phyloP scores from a whole-genome alignment of 331 rosid genomes.

The Stylosanthes scabra region DNA sequence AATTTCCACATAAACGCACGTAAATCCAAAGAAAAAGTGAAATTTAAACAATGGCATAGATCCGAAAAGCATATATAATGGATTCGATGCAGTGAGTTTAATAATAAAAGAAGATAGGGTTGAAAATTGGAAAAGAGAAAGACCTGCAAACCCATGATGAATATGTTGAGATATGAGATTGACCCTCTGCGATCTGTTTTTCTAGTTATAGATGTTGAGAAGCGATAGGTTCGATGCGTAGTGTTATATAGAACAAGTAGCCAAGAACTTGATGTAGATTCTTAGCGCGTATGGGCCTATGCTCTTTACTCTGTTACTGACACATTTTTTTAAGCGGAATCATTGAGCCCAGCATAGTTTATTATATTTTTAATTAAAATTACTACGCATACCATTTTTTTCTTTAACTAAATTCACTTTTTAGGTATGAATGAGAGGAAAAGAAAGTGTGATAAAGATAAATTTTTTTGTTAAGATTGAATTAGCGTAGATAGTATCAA shows the following conservation, averaged over 20 bases:
- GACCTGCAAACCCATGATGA: constrained; percentile 55
- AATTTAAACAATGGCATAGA: constrained; percentile 6
- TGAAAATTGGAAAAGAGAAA: constrained; percentile 12
- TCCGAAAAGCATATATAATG: constrained; percentile 1
- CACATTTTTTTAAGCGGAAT: background rate
- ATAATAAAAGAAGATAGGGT: background rate
- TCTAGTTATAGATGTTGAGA: background rate
- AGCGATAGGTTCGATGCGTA: constrained; percentile 40
- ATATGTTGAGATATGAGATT: constrained; percentile 4
- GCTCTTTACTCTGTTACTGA: too few relatives aligned
- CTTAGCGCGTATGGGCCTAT: background rate
- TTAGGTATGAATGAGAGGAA: too few relatives aligned
- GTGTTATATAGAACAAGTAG: background rate
- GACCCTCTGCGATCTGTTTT: background rate
- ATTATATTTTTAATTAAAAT: too few relatives aligned
- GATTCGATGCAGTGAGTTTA: too few relatives aligned
- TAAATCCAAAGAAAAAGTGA: constrained; percentile 4
- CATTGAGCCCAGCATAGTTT: too few relatives aligned
- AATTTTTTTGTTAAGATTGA: too few relatives aligned
- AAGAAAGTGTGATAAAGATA: too few relatives aligned
- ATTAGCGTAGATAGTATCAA: too few relatives aligned
- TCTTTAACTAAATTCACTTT: too few relatives aligned
- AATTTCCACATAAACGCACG: background rate
- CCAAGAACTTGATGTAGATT: background rate
- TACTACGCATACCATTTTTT: too few relatives aligned